Evolutionary conservation across 345 rosid genomes (phyloP).

Genomic region (Salix brachista): DNA sequence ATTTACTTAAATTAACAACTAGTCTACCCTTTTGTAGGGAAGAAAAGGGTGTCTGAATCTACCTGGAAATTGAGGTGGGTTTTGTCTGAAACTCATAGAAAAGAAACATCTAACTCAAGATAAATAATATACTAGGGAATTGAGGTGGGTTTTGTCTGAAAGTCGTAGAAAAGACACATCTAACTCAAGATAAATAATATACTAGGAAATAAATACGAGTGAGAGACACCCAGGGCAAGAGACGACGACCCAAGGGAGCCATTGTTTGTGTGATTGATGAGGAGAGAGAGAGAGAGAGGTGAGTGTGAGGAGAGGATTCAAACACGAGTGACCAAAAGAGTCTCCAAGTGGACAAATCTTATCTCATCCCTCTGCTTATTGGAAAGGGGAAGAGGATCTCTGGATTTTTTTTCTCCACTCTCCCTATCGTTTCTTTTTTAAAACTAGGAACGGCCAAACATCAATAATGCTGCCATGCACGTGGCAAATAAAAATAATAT

Average conservation of each 20-base stretch:
- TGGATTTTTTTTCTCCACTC: not conserved
- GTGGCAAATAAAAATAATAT: constrained; percentile 21
- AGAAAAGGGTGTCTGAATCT: constrained; percentile 46
- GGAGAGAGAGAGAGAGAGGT: not conserved
- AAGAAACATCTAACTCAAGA: constrained; percentile 15
- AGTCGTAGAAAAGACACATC: constrained; percentile 16
- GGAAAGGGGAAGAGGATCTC: constrained; percentile 22
- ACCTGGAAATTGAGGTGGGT: constrained; percentile 54
- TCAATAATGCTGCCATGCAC: constrained; percentile 47
- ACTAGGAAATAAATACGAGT: not conserved
- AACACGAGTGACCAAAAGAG: constrained; percentile 27
- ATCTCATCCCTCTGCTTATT: constrained; percentile 27
- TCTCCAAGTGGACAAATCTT: constrained; percentile 29
- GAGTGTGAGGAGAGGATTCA: constrained; percentile 36
- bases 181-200: constrained; percentile 7
- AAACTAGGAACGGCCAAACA: constrained; percentile 40
- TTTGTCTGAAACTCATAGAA: constrained; percentile 34
- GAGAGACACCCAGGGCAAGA: not conserved
- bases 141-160: constrained; percentile 51
- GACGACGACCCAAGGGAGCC: not conserved
- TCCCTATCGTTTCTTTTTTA: not conserved
- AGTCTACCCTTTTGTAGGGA: constrained; percentile 15
- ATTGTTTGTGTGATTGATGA: not conserved
- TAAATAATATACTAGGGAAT: constrained; percentile 25
- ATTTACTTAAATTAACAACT: constrained; percentile 16